These are phyloP conservation scores for Phytophthora vignae DNA, from an alignment of 352 stramenopile species.

Conservation along the genomic window DNA sequence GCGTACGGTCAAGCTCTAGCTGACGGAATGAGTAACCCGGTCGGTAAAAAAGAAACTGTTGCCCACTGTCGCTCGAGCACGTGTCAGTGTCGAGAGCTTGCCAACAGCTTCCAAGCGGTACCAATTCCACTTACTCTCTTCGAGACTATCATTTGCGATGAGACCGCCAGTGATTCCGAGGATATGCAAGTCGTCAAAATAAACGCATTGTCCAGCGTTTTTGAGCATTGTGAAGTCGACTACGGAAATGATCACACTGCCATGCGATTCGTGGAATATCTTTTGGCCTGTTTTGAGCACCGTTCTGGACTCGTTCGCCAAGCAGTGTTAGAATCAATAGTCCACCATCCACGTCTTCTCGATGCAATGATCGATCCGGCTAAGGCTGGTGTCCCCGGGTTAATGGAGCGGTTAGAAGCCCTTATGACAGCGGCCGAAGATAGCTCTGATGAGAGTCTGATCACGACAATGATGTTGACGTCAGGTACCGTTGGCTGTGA, in stretches of 20 bases:
- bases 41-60: constrained; percentile 9
- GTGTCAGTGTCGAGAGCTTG: constrained; percentile 37
- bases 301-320: constrained; percentile 22
- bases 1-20: constrained; percentile 31
- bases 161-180: constrained; percentile 9
- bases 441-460: constrained; percentile 26
- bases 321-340: constrained; percentile 30
- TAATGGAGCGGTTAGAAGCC: constrained; percentile 50
- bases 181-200: constrained; percentile 33
- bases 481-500: constrained; percentile 53
- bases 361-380: constrained; percentile 48
- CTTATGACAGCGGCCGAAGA: constrained; percentile 45
- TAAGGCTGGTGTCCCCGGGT: constrained; percentile 26
- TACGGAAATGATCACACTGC: constrained; percentile 29
- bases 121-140: constrained; percentile 46
- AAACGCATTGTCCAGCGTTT: constrained; percentile 42
- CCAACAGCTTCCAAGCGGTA: constrained; percentile 19
- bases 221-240: constrained; percentile 55
- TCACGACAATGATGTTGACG: constrained; percentile 38
- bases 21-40: constrained; percentile 8
- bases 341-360: constrained; percentile 32
- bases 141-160: constrained; percentile 32
- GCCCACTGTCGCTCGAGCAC: constrained; percentile 6
- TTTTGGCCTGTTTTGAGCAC: constrained; percentile 40
- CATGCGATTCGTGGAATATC: constrained; percentile 41